Conservation (phyloP, 306 rosid species). For the Begonia loranthoides region DNA sequence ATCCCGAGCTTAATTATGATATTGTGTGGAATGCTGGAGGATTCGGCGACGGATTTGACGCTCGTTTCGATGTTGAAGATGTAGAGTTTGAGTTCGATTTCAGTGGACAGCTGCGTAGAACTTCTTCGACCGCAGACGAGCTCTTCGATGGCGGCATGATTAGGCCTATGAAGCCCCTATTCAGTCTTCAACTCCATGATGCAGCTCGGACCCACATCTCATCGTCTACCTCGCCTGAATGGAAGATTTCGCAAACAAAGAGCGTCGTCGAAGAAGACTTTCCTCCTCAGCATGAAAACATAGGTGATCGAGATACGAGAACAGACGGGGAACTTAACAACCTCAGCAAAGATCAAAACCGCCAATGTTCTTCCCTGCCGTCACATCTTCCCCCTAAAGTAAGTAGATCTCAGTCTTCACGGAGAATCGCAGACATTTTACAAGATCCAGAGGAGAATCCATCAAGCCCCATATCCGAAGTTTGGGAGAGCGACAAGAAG, state of each 20-base stretch:
- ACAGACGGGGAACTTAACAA: slow-evolving; percentile 1
- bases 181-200: slow-evolving; percentile 18
- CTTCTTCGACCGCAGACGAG: slow-evolving; percentile 54
- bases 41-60: neutral
- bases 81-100: slow-evolving; percentile 54
- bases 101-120: slow-evolving; percentile 27
- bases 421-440: slow-evolving; percentile 50
- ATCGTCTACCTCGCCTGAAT: neutral
- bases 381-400: slow-evolving; percentile 24
- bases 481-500: too few relatives aligned
- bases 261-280: slow-evolving; percentile 23
- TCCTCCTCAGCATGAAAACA: slow-evolving; percentile 21
- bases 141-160: slow-evolving; percentile 76
- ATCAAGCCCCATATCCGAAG: neutral
- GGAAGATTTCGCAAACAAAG: slow-evolving; percentile 23
- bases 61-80: neutral
- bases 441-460: slow-evolving; percentile 20
- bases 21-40: too few relatives aligned
- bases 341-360: neutral
- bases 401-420: slow-evolving; percentile 62
- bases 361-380: neutral
- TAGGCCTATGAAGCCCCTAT: slow-evolving; percentile 53
- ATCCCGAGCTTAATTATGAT: too few relatives aligned
- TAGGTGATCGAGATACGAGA: slow-evolving; percentile 28
- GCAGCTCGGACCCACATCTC: slow-evolving; percentile 27